Evolutionary conservation across 306 rosid species (phyloP), one percentile per base, ranked within the genome.

Genomic region (Quercus parvula): DNA sequence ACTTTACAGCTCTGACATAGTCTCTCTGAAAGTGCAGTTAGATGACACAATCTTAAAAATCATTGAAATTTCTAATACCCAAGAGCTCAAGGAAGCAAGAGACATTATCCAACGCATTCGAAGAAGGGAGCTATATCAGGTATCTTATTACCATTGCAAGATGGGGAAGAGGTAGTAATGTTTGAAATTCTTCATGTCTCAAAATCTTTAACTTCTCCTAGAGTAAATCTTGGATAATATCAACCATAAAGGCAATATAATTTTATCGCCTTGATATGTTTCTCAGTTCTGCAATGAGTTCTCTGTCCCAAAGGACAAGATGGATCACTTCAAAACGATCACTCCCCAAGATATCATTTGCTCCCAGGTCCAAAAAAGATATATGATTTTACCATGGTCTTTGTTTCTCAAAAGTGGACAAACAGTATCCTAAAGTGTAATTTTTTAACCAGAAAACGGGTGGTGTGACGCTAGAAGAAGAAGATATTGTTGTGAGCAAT

Each of bases 281-380:
- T 76, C 85, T 85, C 87, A 94, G 98, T 94, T 89, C 74, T 92
- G 96, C 84, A 94, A 94, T 81, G 98, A 90, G 82, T 94, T 90
- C 83, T 83, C 97, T 33, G 92, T 94, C 77, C 98, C 98, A 24
- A 94, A 89, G 89, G 97, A 90, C 55, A 79, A 44, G 64, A 82
- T 90, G n/a, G 90, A 84, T 33, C 77, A 89, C 81, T 92, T 89
- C 89, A 86, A 73, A 86, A 78, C 62, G 30, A 85, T 90, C 84
- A 94, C 93, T 33, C 85, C 97, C 66, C 92, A 89, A 87, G 97
- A 94, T 79, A 90, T 92, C 77, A 85, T 92, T 77, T 94, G 98
- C 72, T 89, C 98, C 78, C 96, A 94, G 94, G 98, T 93, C 38
- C 71, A 72, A 64, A 77, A 68, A 61, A 7, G 56, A 46, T 69